Evolutionary conservation across 176 grass and related monocot species (phyloP).

Genomic region (Triticum turgidum): DNA sequence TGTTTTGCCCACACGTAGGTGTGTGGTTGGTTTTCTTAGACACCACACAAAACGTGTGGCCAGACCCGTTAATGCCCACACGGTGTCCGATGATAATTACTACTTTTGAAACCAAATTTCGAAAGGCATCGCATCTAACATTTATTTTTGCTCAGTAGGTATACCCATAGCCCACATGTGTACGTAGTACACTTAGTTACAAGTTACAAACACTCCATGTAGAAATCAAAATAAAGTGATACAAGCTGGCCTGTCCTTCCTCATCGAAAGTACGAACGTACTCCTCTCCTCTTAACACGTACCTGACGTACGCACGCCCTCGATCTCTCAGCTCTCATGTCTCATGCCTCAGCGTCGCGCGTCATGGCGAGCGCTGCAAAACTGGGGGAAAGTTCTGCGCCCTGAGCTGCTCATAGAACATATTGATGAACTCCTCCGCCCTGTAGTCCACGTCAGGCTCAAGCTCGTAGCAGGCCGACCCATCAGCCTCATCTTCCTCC

Average conservation of each 20-base stretch:
- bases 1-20: too few species aligned
- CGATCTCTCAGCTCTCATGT: neutral
- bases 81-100: too few species aligned
- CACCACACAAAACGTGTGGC: too few species aligned
- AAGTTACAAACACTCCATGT: neutral
- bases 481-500: conserved; percentile 15
- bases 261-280: neutral
- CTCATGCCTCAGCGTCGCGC: neutral
- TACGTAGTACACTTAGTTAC: neutral
- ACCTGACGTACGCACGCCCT: neutral
- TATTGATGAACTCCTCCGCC: conserved; percentile 89
- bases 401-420: conserved; percentile 87
- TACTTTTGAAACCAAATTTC: too few species aligned
- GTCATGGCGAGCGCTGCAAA: conserved; percentile 38
- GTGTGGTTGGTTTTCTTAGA: too few species aligned
- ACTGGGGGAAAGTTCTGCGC: conserved; percentile 45
- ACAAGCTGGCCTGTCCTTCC: neutral
- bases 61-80: too few species aligned
- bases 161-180: neutral
- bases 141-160: neutral
- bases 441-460: conserved; percentile 70
- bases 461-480: neutral
- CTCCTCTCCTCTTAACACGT: neutral
- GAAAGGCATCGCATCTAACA: neutral
- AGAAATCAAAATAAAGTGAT: neutral